Conservation (phyloP, 2,329 filamentous ascomycete species). For the Colletotrichum simmondsii region DNA sequence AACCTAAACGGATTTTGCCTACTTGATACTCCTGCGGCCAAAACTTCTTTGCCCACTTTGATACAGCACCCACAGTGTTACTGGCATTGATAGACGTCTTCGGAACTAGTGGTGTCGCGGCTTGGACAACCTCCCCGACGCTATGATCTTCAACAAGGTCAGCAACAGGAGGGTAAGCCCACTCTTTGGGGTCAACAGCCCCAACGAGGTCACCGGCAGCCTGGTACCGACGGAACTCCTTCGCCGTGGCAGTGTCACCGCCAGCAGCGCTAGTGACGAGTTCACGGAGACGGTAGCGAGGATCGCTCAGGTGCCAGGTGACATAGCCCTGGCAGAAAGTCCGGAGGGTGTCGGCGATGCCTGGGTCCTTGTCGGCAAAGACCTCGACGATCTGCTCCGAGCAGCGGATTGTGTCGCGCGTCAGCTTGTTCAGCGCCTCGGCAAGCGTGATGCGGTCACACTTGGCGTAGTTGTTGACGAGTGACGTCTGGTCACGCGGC, state of each 20-base stretch:
- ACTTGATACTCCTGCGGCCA: neutral
- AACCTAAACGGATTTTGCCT: too few species aligned
- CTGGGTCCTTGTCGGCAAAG: conserved; percentile 34
- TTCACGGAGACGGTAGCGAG: conserved; percentile 35
- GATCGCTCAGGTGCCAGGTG: conserved; percentile 37
- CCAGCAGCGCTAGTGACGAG: conserved; percentile 23
- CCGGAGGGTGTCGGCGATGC: conserved; percentile 8
- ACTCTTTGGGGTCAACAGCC: conserved; percentile 11
- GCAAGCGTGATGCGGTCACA: conserved; percentile 27
- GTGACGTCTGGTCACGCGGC: conserved; percentile 35
- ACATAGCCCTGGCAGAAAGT: conserved; percentile 37
- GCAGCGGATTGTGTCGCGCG: conserved; percentile 29
- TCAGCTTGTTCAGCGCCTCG: conserved; percentile 36
- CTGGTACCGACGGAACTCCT: neutral
- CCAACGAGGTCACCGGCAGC: conserved; percentile 6
- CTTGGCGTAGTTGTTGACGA: conserved; percentile 36
- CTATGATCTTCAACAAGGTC: conserved; percentile 8
- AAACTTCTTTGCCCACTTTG: neutral
- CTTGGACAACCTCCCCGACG: neutral
- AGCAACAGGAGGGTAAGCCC: conserved; percentile 15
- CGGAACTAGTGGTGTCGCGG: neutral
- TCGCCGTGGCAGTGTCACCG: neutral
- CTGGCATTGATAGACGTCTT: neutral
- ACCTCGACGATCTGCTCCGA: conserved; percentile 36
- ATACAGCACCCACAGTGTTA: neutral